phyloP scores from a whole-genome alignment of 202 grass and related monocot genomes.

The Hordeum pubiflorum region DNA sequence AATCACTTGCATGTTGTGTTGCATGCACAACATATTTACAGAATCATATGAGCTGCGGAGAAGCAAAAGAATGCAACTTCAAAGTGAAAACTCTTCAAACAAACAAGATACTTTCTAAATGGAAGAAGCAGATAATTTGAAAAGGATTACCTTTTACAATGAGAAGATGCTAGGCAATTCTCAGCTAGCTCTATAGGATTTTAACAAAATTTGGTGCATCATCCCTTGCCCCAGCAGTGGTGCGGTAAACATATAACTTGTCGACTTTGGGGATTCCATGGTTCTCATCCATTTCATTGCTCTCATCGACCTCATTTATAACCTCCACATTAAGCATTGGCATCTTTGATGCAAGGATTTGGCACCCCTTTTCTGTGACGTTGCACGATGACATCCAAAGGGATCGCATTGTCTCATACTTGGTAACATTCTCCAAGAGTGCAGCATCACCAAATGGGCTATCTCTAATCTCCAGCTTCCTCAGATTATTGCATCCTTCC shows the following conservation, averaged over 20 bases:
- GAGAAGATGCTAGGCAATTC: slow-evolving; percentile 17
- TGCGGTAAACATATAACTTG: slow-evolving; percentile 94
- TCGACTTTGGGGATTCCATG: slow-evolving; percentile 46
- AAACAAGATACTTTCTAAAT: not conserved
- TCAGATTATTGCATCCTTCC: slow-evolving; percentile 77
- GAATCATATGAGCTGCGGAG: not conserved
- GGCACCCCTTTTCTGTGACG: slow-evolving; percentile 81
- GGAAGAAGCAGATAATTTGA: not conserved
- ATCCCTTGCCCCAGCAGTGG: slow-evolving; percentile 61
- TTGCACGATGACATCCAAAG: slow-evolving; percentile 99
- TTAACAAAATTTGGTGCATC: slow-evolving; percentile 95
- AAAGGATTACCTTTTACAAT: slow-evolving; percentile 36
- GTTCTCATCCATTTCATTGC: slow-evolving; percentile 59
- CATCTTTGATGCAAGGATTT: slow-evolving; percentile 72
- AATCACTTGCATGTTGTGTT: not conserved
- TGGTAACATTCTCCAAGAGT: slow-evolving; percentile 69
- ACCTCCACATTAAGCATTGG: slow-evolving; percentile 86
- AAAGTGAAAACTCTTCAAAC: not conserved
- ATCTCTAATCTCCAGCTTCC: slow-evolving; percentile 97
- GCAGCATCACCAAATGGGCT: slow-evolving; percentile 88
- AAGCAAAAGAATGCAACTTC: not conserved
- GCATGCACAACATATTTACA: not conserved
- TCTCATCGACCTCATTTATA: slow-evolving; percentile 65
- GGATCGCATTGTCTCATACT: slow-evolving; percentile 99
- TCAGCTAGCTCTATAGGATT: slow-evolving; percentile 54